phyloP scores from a whole-genome alignment of 2,329 filamentous ascomycete species.

The Colletotrichum simmondsii region DNA sequence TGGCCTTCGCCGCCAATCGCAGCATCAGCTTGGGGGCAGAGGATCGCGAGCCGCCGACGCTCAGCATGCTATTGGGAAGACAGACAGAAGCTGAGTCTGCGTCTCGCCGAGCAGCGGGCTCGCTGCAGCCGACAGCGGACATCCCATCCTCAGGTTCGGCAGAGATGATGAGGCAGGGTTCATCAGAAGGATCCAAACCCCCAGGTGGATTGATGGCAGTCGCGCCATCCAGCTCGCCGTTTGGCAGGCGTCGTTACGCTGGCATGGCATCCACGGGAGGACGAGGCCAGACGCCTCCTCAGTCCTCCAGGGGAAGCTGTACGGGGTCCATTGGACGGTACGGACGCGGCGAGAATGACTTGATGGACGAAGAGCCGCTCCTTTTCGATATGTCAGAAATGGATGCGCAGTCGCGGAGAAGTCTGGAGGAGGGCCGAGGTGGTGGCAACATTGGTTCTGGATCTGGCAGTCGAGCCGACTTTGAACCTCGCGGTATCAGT shows the following conservation, averaged over 20 bases:
- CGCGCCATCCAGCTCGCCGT: constrained; percentile 56
- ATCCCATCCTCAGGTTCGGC: constrained; percentile 51
- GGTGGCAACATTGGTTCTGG: constrained; percentile 51
- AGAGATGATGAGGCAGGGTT: constrained; percentile 52
- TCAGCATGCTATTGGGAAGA: constrained; percentile 70
- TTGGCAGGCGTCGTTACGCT: constrained; percentile 57
- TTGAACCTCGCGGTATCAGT: constrained; percentile 50
- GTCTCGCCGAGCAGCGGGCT: constrained; percentile 8
- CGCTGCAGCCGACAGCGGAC: constrained; percentile 55
- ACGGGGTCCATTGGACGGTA: constrained; percentile 51
- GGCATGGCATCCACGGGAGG: constrained; percentile 49
- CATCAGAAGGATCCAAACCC: constrained; percentile 56
- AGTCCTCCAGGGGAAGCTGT: constrained; percentile 59
- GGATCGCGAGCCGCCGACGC: constrained; percentile 71
- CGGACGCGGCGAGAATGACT: constrained; percentile 56
- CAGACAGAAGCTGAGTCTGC: constrained; percentile 50
- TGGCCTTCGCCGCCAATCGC: constrained; percentile 69
- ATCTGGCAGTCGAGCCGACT: constrained; percentile 47
- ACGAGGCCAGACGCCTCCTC: constrained; percentile 54
- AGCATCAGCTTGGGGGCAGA: constrained; percentile 76
- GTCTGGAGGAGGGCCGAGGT: constrained; percentile 64
- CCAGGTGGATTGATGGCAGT: constrained; percentile 55
- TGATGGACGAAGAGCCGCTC: constrained; percentile 74
- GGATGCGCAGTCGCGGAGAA: constrained; percentile 67
- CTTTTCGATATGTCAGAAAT: constrained; percentile 81